Percentiles rank a stretch among this genome's conserved stretches.
phyloP scores from a whole-genome alignment of 1,139 yeast species.

The Saccharomyces hybrid region DNA sequence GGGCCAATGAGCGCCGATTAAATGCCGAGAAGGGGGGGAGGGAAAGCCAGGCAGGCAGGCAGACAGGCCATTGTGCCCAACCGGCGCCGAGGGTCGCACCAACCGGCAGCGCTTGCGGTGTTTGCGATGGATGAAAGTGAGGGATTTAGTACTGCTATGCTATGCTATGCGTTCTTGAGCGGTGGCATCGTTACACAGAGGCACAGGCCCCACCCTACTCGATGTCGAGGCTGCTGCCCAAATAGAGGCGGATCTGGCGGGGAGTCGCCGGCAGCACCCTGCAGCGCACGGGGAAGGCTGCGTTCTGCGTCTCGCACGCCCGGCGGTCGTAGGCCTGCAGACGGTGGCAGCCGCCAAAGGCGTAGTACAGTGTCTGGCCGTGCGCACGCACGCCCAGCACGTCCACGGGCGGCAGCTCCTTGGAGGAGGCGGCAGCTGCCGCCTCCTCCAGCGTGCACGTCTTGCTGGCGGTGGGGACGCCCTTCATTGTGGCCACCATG shows the following conservation, averaged over 20 bases:
- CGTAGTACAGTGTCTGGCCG: slow-evolving; percentile 60
- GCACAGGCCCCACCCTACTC: slow-evolving; percentile 13
- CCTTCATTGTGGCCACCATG: slow-evolving; percentile 68
- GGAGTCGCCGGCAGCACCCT: slow-evolving; percentile 62
- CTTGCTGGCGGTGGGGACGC: slow-evolving; percentile 54
- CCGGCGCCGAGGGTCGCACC: neutral
- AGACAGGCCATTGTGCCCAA: neutral
- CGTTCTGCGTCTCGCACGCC: slow-evolving; percentile 34
- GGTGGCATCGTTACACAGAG: neutral
- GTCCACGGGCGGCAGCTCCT: slow-evolving; percentile 71
- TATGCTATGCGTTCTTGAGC: neutral
- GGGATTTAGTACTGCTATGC: neutral
- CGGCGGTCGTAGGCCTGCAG: slow-evolving; percentile 66
- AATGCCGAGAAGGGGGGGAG: neutral
- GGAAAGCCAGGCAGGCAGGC: neutral
- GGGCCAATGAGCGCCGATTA: neutral
- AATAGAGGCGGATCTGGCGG: slow-evolving; percentile 50
- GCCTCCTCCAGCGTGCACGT: slow-evolving; percentile 53
- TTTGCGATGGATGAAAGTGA: neutral
- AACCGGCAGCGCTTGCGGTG: neutral
- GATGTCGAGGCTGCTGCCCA: slow-evolving; percentile 59
- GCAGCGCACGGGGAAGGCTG: slow-evolving; percentile 46
- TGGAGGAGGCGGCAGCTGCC: slow-evolving; percentile 29
- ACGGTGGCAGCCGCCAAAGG: slow-evolving; percentile 81
- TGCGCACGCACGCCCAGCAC: slow-evolving; percentile 57